A percentile compares a stretch with the other conserved stretches of the same genome.
These are phyloP conservation scores for Leishmania mexicana DNA, from an alignment of 208 protist genomes.

Conservation along the genomic window DNA sequence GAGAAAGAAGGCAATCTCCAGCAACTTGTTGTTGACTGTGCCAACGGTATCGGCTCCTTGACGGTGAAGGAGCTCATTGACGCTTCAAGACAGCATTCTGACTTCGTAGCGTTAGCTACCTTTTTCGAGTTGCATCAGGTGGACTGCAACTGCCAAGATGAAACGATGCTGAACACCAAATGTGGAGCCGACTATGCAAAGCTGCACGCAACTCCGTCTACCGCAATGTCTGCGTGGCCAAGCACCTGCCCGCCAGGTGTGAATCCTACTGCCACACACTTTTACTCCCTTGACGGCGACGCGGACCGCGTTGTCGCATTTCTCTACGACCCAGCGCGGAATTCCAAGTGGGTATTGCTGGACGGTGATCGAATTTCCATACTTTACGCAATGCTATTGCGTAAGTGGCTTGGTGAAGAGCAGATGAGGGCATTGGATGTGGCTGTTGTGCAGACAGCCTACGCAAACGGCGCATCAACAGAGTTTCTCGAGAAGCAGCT, in stretches of 20 bases:
- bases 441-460: slow-evolving; percentile 95
- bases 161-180: slow-evolving; percentile 59
- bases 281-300: slow-evolving; percentile 94
- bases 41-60: slow-evolving; percentile 89
- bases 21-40: slow-evolving; percentile 80
- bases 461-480: slow-evolving; percentile 95
- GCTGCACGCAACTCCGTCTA: slow-evolving; percentile 45
- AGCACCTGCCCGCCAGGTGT: background rate
- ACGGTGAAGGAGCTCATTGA: slow-evolving; percentile 46
- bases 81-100: slow-evolving; percentile 24
- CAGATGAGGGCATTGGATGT: slow-evolving; percentile 49
- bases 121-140: slow-evolving; percentile 57
- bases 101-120: slow-evolving; percentile 24
- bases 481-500: slow-evolving; percentile 71
- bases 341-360: slow-evolving; percentile 46
- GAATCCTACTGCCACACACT: slow-evolving; percentile 39
- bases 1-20: slow-evolving; percentile 4
- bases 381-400: slow-evolving; percentile 69
- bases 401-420: slow-evolving; percentile 46
- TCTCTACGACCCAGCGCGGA: slow-evolving; percentile 15
- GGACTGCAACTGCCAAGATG: slow-evolving; percentile 40
- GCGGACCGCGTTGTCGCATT: slow-evolving; percentile 93
- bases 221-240: slow-evolving; percentile 37
- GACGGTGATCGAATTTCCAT: slow-evolving; percentile 86
- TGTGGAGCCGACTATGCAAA: slow-evolving; percentile 94